Base-by-base conservation (phyloP, 805 yeast genomes). In the Lachancea fermentati region DNA sequence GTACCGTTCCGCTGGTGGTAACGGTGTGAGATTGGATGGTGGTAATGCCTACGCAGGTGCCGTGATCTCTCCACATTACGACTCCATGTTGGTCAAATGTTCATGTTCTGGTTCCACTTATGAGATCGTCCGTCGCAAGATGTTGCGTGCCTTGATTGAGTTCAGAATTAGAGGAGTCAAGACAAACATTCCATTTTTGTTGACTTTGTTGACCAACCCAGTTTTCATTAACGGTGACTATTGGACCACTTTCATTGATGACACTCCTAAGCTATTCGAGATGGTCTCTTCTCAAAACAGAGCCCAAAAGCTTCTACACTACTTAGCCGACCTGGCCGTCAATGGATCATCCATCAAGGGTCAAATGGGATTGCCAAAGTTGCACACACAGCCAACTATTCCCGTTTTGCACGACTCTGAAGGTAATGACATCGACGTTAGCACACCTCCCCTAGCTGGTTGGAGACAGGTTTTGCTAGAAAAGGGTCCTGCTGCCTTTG, bases 161-260 rank as follows among this genome's bases (percentile, higher is more conserved):
- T 93, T 93, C 71, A 83, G 98, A 75, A 87, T 93, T 58, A 83
- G 98, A 73, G 99, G 99, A 64, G 98, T 93, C 56, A 93, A 93
- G 74, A 93, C 98, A 43, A 93, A 93, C 69, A 94, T 93, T 52
- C 97, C 98, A 24, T 93, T 93, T 74, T 71, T 93, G 66, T 73
- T 93, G 57, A 93, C 97, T 12, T 66, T 93, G 48, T 74, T 93
- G 59, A 93, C 97, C 46, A 81, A 93, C 65, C 91, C 84, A 41
- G 85, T 89, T 16, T 91, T 91, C 58, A 81, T 87, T 55, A 60
- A 65, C 35, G 96, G 96, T 59, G 72, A 76, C 51, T 93, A 96
- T 70, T 91, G 98, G 98, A 91, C 98, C 42, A 91, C 98, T 17
- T 91, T 91, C 58, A 93, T 91, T 58, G 98, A 91, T 64, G 99